These are phyloP conservation scores for Spathaspora boniae DNA, from an alignment of 805 yeast species.

Conservation along the genomic window DNA sequence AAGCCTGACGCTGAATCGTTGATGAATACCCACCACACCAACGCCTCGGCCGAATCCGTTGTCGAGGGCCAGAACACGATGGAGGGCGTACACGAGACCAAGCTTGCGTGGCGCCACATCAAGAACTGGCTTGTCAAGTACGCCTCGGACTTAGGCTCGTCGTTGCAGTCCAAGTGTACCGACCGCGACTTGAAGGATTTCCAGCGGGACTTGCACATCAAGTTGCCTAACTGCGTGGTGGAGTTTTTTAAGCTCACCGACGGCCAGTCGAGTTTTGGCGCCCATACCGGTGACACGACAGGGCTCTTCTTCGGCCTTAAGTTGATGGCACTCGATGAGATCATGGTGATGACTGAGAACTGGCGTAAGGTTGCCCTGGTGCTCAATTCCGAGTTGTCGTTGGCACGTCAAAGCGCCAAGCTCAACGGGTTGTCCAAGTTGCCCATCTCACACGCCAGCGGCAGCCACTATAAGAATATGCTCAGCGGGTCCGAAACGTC, in stretches of 20 bases:
- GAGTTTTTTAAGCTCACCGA: conserved; percentile 82
- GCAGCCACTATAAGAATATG: conserved; percentile 12
- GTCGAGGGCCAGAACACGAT: conserved; percentile 21
- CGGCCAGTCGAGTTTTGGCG: conserved; percentile 73
- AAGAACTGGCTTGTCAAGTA: conserved; percentile 77
- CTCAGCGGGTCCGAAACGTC: conserved; percentile 8
- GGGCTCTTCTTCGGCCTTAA: conserved; percentile 81
- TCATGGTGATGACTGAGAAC: conserved; percentile 73
- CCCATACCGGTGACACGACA: conserved; percentile 59
- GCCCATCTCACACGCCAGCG: conserved; percentile 16
- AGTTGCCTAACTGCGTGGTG: conserved; percentile 75
- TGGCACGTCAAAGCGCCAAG: conserved; percentile 16
- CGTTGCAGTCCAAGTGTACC: conserved; percentile 77
- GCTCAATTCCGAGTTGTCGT: conserved; percentile 23
- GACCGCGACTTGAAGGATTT: conserved; percentile 75
- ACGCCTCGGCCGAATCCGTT: conserved; percentile 19
- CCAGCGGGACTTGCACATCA: conserved; percentile 73
- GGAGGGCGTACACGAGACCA: conserved; percentile 71
- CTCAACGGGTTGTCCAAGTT: conserved; percentile 20
- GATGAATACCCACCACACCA: conserved; percentile 27
- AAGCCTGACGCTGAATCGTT: conserved; percentile 35
- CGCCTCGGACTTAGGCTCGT: conserved; percentile 77
- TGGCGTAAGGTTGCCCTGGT: conserved; percentile 75
- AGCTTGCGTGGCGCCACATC: conserved; percentile 85
- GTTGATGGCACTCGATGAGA: conserved; percentile 74